Percentiles rank a stretch among this genome's conserved stretches.
Evolutionary conservation across 805 yeast species (phyloP).

Genomic region (Ogataea kodamae): DNA sequence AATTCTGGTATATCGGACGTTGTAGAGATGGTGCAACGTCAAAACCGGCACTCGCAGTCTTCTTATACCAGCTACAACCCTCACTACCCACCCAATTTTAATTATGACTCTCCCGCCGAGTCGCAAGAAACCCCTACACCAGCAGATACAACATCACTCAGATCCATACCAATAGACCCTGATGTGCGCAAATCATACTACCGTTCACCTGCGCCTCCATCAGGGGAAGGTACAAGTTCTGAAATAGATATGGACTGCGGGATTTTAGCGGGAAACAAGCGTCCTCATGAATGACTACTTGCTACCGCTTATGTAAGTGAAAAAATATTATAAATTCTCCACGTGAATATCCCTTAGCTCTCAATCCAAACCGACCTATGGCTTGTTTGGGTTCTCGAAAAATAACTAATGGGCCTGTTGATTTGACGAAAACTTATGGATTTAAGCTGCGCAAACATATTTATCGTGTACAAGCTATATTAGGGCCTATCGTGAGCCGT

Average conservation of each 20-base stretch:
- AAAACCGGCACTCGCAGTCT: constrained; percentile 10
- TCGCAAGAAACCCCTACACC: constrained; percentile 58
- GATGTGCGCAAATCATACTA: constrained; percentile 4
- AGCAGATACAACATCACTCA: constrained; percentile 36
- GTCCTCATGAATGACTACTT: too few species aligned
- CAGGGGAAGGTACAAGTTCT: constrained; percentile 3
- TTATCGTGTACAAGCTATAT: constrained; percentile 33
- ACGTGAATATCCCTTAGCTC: too few species aligned
- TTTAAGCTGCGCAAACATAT: constrained; percentile 35
- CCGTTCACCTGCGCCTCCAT: background rate
- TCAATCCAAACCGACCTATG: background rate
- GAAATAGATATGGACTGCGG: constrained; percentile 17
- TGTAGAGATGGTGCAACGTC: constrained; percentile 50
- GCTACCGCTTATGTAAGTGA: too few species aligned
- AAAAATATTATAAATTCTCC: too few species aligned
- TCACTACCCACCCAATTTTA: constrained; percentile 5
- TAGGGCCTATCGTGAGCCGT: constrained; percentile 41
- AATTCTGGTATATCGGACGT: constrained; percentile 48
- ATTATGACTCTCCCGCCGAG: constrained; percentile 23
- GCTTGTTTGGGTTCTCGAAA: background rate
- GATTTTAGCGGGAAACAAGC: too few species aligned
- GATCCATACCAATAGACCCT: constrained; percentile 9
- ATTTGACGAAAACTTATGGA: constrained; percentile 26
- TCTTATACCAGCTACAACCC: constrained; percentile 14
- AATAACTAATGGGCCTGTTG: constrained; percentile 3